Evolutionary conservation across 116 monocot genomes (phyloP).

Genomic region (Trichopus zeylanicus): DNA sequence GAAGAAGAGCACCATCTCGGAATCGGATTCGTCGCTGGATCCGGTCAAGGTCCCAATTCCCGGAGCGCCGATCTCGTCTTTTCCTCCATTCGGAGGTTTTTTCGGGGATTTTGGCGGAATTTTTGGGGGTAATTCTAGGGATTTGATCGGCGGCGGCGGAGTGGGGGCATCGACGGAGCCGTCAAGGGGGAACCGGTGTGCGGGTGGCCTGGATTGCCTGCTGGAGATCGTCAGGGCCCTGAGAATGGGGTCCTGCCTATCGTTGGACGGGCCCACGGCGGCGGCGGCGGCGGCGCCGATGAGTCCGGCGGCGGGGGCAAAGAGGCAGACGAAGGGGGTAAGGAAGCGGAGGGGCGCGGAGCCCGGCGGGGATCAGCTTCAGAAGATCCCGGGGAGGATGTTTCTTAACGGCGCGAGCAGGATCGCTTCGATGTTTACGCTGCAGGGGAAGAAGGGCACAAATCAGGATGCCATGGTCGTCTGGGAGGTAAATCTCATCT

Average conservation of each 20-base stretch:
- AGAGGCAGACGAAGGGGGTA: not conserved
- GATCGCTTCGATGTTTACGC: conserved; percentile 49
- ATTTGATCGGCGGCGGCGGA: not conserved
- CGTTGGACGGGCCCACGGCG: conserved; percentile 12
- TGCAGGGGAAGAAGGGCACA: conserved; percentile 68
- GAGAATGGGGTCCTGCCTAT: conserved; percentile 69
- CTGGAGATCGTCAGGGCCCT: conserved; percentile 61
- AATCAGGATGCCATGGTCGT: conserved; percentile 75
- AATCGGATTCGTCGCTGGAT: no score
- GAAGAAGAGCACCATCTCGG: no score
- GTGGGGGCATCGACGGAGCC: conserved; percentile 3
- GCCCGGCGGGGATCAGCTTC: conserved; percentile 20
- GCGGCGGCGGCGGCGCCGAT: not conserved
- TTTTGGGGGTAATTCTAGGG: no score
- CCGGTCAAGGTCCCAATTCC: no score
- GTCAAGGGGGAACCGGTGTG: conserved; percentile 5
- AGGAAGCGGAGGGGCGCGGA: conserved; percentile 3
- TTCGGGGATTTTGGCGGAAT: no score
- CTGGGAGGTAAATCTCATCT: conserved; percentile 54
- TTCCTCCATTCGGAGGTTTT: no score
- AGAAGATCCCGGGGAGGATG: conserved; percentile 33
- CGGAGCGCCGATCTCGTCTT: no score
- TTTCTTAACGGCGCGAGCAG: conserved; percentile 32
- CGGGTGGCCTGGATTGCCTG: conserved; percentile 62
- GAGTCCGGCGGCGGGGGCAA: not conserved